A percentile compares a stretch with the other conserved stretches of the same genome.
Evolutionary conservation across 495 filamentous ascomycete species (phyloP).

Genomic region (Lophiotrema nucula): DNA sequence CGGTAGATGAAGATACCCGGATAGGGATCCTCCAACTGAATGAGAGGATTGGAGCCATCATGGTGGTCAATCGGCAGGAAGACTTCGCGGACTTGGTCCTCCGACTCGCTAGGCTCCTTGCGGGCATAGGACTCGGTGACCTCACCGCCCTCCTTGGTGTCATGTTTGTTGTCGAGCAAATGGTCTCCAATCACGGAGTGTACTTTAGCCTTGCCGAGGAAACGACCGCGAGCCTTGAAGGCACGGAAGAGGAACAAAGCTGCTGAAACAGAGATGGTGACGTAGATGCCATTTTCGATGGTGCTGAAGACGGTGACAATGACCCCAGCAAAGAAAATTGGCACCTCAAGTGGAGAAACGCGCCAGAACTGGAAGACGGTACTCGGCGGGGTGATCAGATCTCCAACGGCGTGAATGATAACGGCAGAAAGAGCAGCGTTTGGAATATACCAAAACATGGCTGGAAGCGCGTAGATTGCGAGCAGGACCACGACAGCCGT

Average conservation of each 20-base stretch:
- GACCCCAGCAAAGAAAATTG: slow-evolving; percentile 94
- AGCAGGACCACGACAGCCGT: slow-evolving; percentile 85
- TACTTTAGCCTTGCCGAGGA: slow-evolving; percentile 84
- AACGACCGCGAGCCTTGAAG: slow-evolving; percentile 79
- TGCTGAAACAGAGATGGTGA: slow-evolving; percentile 70
- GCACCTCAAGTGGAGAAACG: slow-evolving; percentile 81
- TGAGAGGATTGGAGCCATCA: slow-evolving; percentile 87
- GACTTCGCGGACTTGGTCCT: slow-evolving; percentile 59
- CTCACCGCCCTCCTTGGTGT: slow-evolving; percentile 29
- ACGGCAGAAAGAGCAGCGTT: slow-evolving; percentile 82
- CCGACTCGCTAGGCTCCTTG: slow-evolving; percentile 34
- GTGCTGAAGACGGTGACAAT: slow-evolving; percentile 82
- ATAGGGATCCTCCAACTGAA: slow-evolving; percentile 76
- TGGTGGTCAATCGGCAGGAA: slow-evolving; percentile 87
- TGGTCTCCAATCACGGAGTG: slow-evolving; percentile 87
- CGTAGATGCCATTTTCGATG: slow-evolving; percentile 93
- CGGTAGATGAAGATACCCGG: slow-evolving; percentile 97
- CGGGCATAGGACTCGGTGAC: neutral
- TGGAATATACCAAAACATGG: slow-evolving; percentile 94
- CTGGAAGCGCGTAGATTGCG: slow-evolving; percentile 90
- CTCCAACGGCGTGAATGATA: slow-evolving; percentile 96
- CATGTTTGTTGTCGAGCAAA: slow-evolving; percentile 60
- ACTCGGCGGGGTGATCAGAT: slow-evolving; percentile 91
- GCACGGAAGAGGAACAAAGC: slow-evolving; percentile 83
- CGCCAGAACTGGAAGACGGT: slow-evolving; percentile 96